Conservation (phyloP, 2,329 filamentous ascomycete species). For the Thermomyces lanuginosus region DNA sequence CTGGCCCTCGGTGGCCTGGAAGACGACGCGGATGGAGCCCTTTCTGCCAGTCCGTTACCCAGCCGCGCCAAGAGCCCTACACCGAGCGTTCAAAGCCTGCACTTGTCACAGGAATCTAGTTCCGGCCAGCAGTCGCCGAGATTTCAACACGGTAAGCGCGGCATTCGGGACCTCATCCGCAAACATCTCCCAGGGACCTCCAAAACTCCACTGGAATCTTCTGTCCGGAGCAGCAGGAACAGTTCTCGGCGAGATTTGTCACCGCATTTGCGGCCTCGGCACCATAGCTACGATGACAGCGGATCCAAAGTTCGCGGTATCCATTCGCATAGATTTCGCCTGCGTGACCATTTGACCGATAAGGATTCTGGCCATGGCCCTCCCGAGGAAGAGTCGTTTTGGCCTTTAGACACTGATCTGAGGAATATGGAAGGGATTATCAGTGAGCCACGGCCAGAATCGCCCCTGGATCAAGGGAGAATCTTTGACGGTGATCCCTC, state of each 20-base stretch:
- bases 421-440: conserved; percentile 85
- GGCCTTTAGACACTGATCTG: conserved; percentile 72
- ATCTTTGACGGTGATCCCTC: conserved; percentile 21
- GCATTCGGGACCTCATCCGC: too few species aligned
- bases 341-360: too few species aligned
- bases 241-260: too few species aligned
- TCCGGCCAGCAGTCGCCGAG: conserved; percentile 23
- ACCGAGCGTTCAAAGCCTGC: conserved; percentile 52
- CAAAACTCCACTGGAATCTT: too few species aligned
- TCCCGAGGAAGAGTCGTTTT: conserved; percentile 49
- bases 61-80: conserved; percentile 65
- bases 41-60: conserved; percentile 31
- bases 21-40: conserved; percentile 37
- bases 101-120: conserved; percentile 29
- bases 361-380: too few species aligned
- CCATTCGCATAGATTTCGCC: too few species aligned
- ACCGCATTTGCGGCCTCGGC: too few species aligned
- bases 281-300: conserved; percentile 16
- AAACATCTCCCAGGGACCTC: too few species aligned
- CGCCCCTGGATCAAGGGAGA: conserved; percentile 44
- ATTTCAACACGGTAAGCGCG: too few species aligned
- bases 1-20: too few species aligned
- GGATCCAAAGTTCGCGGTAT: conserved; percentile 12
- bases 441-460: conserved; percentile 49
- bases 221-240: too few species aligned